A percentile compares a stretch with the other conserved stretches of the same genome.
These are phyloP conservation scores for Aspergillus flavus DNA, from an alignment of 2,329 filamentous ascomycete species.

Conservation along the genomic window DNA sequence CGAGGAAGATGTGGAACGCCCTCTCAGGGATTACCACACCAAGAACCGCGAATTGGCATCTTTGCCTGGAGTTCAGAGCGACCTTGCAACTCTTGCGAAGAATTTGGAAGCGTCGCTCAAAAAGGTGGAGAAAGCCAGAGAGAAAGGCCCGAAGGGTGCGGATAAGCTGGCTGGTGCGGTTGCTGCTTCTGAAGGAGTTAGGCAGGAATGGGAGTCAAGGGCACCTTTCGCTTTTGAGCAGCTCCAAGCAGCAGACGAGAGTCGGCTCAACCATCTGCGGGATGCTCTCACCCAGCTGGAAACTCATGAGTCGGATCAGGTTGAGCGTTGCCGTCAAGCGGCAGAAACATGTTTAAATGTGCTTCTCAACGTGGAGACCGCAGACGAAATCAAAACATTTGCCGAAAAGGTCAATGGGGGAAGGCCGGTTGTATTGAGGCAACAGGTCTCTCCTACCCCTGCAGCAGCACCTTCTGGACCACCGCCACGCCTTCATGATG, in stretches of 20 bases:
- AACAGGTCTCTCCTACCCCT: constrained; percentile 26
- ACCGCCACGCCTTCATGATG: constrained; percentile 50
- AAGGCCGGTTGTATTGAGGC: constrained; percentile 33
- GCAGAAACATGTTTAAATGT: constrained; percentile 80
- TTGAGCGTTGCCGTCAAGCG: constrained; percentile 72
- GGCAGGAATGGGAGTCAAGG: constrained; percentile 87
- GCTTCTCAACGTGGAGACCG: constrained; percentile 82
- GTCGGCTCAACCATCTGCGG: constrained; percentile 82
- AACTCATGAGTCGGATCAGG: constrained; percentile 87
- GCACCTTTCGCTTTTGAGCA: constrained; percentile 94
- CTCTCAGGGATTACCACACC: constrained; percentile 73
- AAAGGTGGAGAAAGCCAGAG: constrained; percentile 79
- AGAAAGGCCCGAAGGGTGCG: constrained; percentile 72
- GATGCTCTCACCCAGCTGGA: constrained; percentile 90
- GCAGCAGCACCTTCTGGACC: constrained; percentile 39
- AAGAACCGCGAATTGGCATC: constrained; percentile 75
- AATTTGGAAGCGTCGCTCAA: constrained; percentile 84
- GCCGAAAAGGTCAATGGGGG: constrained; percentile 42
- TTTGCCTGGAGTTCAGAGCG: constrained; percentile 79
- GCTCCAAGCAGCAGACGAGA: constrained; percentile 87
- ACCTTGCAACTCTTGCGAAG: constrained; percentile 77
- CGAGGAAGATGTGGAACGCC: constrained; percentile 83
- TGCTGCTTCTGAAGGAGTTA: constrained; percentile 74
- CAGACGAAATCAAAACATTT: constrained; percentile 72
- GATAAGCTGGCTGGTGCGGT: constrained; percentile 77